A percentile compares a stretch with the other conserved stretches of the same genome.
These are phyloP conservation scores for Pseudogymnoascus sp. DNA, from an alignment of 2,329 filamentous ascomycete genomes.

Conservation along the genomic window DNA sequence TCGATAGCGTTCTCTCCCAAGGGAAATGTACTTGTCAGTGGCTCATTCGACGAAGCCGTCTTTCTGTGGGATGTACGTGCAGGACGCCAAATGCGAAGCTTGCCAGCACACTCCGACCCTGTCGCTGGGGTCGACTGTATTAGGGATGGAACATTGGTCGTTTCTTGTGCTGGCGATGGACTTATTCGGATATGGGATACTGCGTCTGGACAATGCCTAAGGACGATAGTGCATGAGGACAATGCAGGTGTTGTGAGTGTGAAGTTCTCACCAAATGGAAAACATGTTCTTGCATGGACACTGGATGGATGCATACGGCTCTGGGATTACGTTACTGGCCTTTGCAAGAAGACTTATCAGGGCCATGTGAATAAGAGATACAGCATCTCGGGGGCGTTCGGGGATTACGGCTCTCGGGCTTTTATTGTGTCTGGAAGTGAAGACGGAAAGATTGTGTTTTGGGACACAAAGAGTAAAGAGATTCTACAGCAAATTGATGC, in stretches of 20 bases:
- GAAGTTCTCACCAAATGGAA: constrained; percentile 88
- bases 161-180: constrained; percentile 85
- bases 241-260: constrained; percentile 85
- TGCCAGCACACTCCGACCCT: constrained; percentile 92
- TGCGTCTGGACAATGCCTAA: constrained; percentile 85
- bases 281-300: constrained; percentile 84
- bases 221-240: constrained; percentile 93
- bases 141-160: constrained; percentile 82
- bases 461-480: constrained; percentile 84
- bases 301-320: constrained; percentile 83
- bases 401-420: constrained; percentile 45
- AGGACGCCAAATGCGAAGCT: constrained; percentile 75
- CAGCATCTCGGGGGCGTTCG: constrained; percentile 79
- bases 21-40: constrained; percentile 91
- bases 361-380: constrained; percentile 80
- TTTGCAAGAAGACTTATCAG: constrained; percentile 94
- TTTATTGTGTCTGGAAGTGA: constrained; percentile 83
- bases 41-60: constrained; percentile 94
- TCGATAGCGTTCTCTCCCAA: constrained; percentile 94
- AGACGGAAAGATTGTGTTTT: constrained; percentile 75
- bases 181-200: constrained; percentile 95
- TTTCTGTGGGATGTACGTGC: constrained; percentile 94
- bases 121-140: constrained; percentile 92
- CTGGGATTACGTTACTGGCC: constrained; percentile 90
- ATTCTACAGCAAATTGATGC: constrained; percentile 58